Evolutionary conservation across 805 yeast species (phyloP), one percentile per base, ranked within the genome.

Genomic region (Lipomyces japonicus): DNA sequence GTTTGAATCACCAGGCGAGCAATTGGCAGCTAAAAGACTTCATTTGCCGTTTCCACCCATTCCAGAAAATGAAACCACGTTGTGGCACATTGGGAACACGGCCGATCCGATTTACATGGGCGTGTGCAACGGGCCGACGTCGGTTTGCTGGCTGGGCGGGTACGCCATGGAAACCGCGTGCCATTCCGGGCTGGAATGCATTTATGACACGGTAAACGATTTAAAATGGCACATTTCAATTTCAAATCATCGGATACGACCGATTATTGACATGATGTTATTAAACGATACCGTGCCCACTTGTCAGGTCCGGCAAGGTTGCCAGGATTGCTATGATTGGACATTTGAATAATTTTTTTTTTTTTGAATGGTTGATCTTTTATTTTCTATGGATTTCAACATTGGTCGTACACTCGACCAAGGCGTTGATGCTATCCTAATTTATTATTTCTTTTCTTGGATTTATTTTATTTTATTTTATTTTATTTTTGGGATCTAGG

Each of bases 31-130:
- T 0, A 75, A 75, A 60, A 76, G 98, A 58, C 72, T 93, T 42
- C 98, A 93, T 69, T 74, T 93, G 44, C 98, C 98, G 0, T 50
- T 55, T 26, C 95, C 97, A 1, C 98, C 98, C 0, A 78, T 82
- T 61, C 71, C 79, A 68, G 37, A 34, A 19, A 19, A 19, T 19
- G 19, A 34, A 18, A 19, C 10, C 10, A 84, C 87, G 59, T 78
- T 93, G 14, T 93, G 95, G 95, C 97, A 93, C 65, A 71, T 93
- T 64, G 98, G 98, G 2, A 93, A 93, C 66, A 93, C 95, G 2
- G 97, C 97, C 0, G 98, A 93, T 65, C 98, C 98, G 1, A 88
- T 93, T 3, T 93, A 75, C 63, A 85, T 90, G 91, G 98, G 98
- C 0, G 91, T 89, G 7, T 93, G 98, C 67, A 89, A 86, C 62